Percentiles rank a stretch among this genome's conserved stretches.
Conservation (phyloP, 75 land plant genomes). For the Selaginella tamariscina region DNA sequence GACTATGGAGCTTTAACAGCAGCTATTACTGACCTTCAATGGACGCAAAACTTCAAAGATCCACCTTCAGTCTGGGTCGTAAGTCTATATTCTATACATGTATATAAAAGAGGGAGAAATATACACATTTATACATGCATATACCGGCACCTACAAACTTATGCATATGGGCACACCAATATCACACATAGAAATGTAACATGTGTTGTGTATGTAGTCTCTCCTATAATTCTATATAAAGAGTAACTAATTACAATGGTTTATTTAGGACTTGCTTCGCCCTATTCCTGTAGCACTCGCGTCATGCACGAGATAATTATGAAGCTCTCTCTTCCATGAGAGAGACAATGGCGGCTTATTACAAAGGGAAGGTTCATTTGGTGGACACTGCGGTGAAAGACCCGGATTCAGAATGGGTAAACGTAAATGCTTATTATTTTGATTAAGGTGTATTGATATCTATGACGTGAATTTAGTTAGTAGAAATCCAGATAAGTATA, state of each 20-base stretch:
- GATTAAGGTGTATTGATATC: too few relatives aligned
- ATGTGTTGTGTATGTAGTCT: not conserved
- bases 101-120: too few relatives aligned
- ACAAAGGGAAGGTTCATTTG: conserved; percentile 51
- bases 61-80: conserved; percentile 97
- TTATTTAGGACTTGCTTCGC: conserved; percentile 70
- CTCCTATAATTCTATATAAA: not conserved
- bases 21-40: conserved; percentile 84
- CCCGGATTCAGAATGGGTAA: conserved; percentile 20
- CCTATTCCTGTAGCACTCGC: conserved; percentile 96
- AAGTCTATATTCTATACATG: conserved; percentile 16
- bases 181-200: too few relatives aligned
- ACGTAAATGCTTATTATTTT: conserved; percentile 17
- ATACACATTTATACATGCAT: too few relatives aligned
- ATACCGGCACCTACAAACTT: too few relatives aligned
- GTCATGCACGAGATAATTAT: conserved; percentile 92
- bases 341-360: conserved; percentile 78
- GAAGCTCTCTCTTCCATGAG: conserved; percentile 92
- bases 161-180: too few relatives aligned
- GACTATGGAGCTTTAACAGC: conserved; percentile 96
- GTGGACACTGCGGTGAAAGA: conserved; percentile 28
- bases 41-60: conserved; percentile 91
- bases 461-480: too few relatives aligned
- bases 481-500: too few relatives aligned
- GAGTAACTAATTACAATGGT: not conserved